Base-by-base conservation (phyloP, 2,329 filamentous ascomycete species). In the Trichoderma afroharzianum region DNA sequence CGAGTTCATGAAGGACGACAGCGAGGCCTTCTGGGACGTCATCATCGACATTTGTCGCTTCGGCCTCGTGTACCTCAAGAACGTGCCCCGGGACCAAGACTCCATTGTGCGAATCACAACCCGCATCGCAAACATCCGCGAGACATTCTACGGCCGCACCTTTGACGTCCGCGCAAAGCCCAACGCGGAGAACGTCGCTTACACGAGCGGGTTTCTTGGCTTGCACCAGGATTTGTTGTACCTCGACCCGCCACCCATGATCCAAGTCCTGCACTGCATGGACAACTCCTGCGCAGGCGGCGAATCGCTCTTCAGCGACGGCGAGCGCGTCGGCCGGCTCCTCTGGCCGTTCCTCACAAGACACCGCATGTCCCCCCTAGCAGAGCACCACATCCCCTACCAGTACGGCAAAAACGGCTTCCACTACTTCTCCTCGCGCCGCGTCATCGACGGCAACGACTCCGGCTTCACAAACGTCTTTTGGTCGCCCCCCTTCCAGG, bases 211-310 rank as follows among this genome's bases (percentile, higher is more conserved):
- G 63, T 91, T 91, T 77, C 89, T 98, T 1, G 93, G 93, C 18
- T 90, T 98, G 62, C 96, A 99, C 82, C 96, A 97, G 88, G 96
- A 98, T 79, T 87, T 98, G 53, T 86, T 98, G 70, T 98, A 98
- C 82, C 91, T 96, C 81, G 83, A 87, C 15, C 88, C 93, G 64
- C 90, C 93, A 3, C 95, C 95, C 0, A 90, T 91, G 36, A 88
- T 96, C 66, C 95, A 99, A 81, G 84, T 98, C 28, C 88, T 98
- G 4, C 96, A 98, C 82, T 98, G 94, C 78, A 85, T 98, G 55
- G 88, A 92, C 73, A 97, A 97, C 77, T 91, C 90, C 1, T 91
- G 90, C 75, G 83, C 87, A 0, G 95, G 95, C 21, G 96, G 95
- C 61, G 91, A 93, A 76, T 97, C 94, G 1, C 85, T 97, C 67